A percentile compares a stretch with the other conserved stretches of the same genome.
These are phyloP conservation scores for Tetradesmus obliquus DNA, from an alignment of 139 green algal genomes.

Conservation along the genomic window DNA sequence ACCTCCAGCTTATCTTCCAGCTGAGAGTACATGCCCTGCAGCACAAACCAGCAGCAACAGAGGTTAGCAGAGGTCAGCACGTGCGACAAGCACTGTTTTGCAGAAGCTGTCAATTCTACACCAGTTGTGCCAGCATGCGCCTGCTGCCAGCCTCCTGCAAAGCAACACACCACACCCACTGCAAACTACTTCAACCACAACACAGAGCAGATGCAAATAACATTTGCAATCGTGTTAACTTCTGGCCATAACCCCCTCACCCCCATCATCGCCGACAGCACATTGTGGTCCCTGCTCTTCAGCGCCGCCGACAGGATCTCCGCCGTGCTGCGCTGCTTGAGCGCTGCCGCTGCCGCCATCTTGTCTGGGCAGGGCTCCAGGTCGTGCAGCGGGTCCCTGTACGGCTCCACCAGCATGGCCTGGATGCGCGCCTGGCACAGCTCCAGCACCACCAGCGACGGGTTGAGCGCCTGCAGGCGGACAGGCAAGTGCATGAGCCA, in stretches of 20 bases:
- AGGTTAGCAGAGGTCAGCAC: too few relatives aligned
- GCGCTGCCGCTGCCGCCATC: not conserved
- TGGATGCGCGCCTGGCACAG: conserved; percentile 23
- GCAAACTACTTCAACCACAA: too few relatives aligned
- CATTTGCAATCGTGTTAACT: too few relatives aligned
- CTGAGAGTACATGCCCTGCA: not conserved
- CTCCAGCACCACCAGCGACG: conserved; percentile 11
- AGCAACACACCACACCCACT: too few relatives aligned
- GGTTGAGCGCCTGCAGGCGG: conserved; percentile 8
- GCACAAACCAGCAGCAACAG: not conserved
- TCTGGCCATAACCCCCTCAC: not conserved
- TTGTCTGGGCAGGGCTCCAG: conserved; percentile 11
- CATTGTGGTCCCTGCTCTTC: conserved; percentile 33
- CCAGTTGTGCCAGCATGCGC: too few relatives aligned
- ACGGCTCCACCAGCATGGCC: conserved; percentile 19
- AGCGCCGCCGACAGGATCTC: conserved; percentile 5
- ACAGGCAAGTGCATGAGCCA: not conserved
- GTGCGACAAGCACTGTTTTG: not conserved
- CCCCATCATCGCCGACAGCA: conserved; percentile 17
- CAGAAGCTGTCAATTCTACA: not conserved
- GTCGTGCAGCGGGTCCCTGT: conserved; percentile 8
- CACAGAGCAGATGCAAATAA: too few relatives aligned
- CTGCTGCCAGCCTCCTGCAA: too few relatives aligned
- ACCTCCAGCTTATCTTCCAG: conserved; percentile 33
- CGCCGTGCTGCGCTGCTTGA: conserved; percentile 4